Conservation (phyloP, 495 filamentous ascomycete genomes). For the Talaromyces thailandensis region DNA sequence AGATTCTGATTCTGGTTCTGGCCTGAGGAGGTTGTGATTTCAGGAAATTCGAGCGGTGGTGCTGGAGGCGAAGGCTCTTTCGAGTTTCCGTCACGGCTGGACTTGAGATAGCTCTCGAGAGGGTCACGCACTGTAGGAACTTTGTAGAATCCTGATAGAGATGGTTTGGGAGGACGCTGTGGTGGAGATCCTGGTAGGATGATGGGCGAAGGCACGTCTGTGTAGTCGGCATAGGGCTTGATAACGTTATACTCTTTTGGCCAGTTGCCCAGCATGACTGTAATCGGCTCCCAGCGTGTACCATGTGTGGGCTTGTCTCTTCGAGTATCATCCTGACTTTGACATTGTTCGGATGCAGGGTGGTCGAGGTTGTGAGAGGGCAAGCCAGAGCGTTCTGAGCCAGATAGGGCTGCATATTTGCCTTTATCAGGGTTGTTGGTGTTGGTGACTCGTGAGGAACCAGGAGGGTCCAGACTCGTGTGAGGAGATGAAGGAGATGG, state of each 20-base stretch:
- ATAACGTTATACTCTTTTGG: not conserved
- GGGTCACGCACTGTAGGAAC: not conserved
- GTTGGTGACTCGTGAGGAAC: not conserved
- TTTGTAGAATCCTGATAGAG: not conserved
- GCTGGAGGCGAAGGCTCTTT: not conserved
- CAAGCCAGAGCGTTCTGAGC: not conserved
- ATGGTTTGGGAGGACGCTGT: not conserved
- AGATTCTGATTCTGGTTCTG: not conserved
- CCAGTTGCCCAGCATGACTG: not conserved
- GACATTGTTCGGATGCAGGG: not conserved
- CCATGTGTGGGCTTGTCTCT: not conserved
- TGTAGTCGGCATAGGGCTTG: constrained; percentile 1
- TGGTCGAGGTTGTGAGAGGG: not conserved
- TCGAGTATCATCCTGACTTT: not conserved
- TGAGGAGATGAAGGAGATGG: not conserved
- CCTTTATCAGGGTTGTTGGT: not conserved
- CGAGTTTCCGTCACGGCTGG: not conserved
- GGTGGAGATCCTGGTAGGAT: constrained; percentile 3
- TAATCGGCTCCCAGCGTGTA: not conserved
- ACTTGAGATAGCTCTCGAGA: not conserved
- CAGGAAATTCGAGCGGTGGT: not conserved
- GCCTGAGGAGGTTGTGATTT: not conserved
- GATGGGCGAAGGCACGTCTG: not conserved
- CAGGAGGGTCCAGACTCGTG: not conserved
- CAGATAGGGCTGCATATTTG: not conserved